These are phyloP conservation scores for Reutealis trisperma DNA, from an alignment of 345 rosid genomes.

Conservation along the genomic window DNA sequence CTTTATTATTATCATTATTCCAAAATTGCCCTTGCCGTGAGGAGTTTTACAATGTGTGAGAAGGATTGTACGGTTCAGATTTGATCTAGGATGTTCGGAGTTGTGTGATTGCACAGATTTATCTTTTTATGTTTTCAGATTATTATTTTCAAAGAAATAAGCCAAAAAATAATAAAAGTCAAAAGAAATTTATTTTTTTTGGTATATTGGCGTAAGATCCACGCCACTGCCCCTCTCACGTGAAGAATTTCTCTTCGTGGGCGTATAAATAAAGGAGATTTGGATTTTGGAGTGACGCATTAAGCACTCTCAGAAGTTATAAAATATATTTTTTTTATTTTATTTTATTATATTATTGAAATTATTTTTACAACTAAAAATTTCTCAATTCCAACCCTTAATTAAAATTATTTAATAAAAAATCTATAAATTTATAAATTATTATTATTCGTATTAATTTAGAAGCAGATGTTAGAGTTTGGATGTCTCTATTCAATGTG, in stretches of 20 bases:
- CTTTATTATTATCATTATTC: background rate
- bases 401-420: no score
- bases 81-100: background rate
- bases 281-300: background rate
- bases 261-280: background rate
- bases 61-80: background rate
- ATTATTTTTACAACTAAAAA: no score
- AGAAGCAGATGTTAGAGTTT: no score
- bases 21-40: background rate
- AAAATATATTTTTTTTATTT: no score
- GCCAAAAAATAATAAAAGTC: background rate
- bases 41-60: background rate
- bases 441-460: no score
- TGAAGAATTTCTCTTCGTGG: background rate
- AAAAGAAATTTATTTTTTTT: background rate
- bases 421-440: no score
- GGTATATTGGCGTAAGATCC: conserved; percentile 9
- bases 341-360: no score
- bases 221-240: conserved; percentile 2
- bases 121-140: background rate
- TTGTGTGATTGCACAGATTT: background rate
- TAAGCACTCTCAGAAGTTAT: no score
- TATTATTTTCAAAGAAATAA: background rate
- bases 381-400: no score
- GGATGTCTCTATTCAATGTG: no score